Evolutionary conservation across 495 filamentous ascomycete genomes (phyloP).

Genomic region (Aspergillus mulundensis): DNA sequence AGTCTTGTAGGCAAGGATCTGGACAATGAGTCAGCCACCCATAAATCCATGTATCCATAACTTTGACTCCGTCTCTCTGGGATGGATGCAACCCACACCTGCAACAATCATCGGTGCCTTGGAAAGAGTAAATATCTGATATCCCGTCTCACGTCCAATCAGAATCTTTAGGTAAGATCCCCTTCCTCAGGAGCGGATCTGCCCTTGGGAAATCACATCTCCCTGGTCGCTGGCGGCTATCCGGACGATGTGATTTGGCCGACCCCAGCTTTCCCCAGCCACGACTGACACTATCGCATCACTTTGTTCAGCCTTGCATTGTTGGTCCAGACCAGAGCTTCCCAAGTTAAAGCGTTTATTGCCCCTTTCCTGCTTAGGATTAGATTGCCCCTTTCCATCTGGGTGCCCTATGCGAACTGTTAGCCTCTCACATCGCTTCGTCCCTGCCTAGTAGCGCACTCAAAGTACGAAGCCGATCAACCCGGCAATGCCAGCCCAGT

Average conservation of each 20-base stretch:
- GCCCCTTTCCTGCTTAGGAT: not conserved
- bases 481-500: not conserved
- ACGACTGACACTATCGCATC: not conserved
- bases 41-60: too few species aligned
- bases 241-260: constrained; percentile 5
- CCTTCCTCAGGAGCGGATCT: not conserved
- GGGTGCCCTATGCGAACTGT: constrained; percentile 1
- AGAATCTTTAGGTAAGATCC: not conserved
- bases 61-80: not conserved
- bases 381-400: constrained; percentile 10
- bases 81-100: not conserved
- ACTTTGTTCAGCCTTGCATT: constrained; percentile 9
- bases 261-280: constrained; percentile 2
- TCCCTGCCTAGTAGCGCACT: not conserved
- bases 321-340: constrained; percentile 18
- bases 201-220: constrained; percentile 6
- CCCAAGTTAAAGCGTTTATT: constrained; percentile 3
- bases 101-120: not conserved
- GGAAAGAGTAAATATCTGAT: not conserved
- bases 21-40: too few species aligned
- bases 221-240: constrained; percentile 4
- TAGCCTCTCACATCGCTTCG: not conserved
- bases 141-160: not conserved
- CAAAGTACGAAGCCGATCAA: not conserved
- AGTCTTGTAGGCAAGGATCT: not conserved